phyloP scores from a whole-genome alignment of 306 rosid genomes.

The Cicer judaicum region DNA sequence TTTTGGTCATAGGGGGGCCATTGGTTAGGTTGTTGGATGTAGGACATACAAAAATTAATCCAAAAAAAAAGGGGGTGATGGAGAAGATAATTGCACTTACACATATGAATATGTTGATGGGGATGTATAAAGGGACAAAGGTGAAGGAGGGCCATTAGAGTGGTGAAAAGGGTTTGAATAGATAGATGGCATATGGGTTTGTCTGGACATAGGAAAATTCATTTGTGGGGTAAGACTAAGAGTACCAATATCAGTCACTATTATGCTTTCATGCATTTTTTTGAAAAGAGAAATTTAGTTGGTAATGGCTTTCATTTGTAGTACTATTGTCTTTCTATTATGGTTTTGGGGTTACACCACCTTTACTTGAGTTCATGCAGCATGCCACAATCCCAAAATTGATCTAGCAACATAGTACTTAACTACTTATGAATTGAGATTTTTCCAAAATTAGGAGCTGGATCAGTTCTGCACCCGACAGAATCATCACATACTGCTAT shows the following conservation, averaged over 20 bases:
- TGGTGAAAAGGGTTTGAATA: constrained; percentile 47
- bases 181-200: constrained; percentile 42
- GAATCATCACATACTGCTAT: no score
- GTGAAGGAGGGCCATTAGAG: constrained; percentile 36
- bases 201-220: constrained; percentile 43
- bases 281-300: no score
- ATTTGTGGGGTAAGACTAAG: constrained; percentile 14
- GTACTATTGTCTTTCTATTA: no score
- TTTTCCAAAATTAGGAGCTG: no score
- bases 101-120: constrained; percentile 5
- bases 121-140: constrained; percentile 1
- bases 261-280: not conserved
- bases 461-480: no score
- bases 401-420: no score
- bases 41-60: constrained; percentile 22
- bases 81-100: constrained; percentile 1
- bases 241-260: constrained; percentile 7
- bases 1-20: not conserved
- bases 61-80: constrained; percentile 20
- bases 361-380: no score
- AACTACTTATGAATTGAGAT: no score
- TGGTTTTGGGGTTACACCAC: no score
- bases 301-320: no score
- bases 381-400: no score
- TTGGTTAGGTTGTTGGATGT: constrained; percentile 25